Evolutionary conservation across 306 rosid genomes (phyloP).

Genomic region (Malus asiatica): DNA sequence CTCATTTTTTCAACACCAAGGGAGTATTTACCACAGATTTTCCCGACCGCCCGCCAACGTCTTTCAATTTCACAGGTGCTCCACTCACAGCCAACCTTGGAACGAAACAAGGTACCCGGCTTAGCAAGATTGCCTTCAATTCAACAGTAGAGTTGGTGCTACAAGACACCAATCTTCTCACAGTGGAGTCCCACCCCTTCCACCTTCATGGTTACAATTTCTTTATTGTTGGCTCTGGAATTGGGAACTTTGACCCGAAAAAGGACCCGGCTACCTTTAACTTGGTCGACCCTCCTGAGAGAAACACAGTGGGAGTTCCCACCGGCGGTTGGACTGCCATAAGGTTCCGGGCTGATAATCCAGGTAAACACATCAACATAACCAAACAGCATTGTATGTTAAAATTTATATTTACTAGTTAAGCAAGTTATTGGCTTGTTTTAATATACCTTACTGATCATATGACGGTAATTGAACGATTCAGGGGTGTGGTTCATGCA

Average conservation of each 20-base stretch:
- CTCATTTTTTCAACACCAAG: slow-evolving; percentile 25
- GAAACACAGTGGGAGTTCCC: slow-evolving; percentile 34
- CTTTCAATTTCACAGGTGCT: slow-evolving; percentile 32
- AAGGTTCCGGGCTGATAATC: slow-evolving; percentile 34
- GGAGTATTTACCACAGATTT: slow-evolving; percentile 30
- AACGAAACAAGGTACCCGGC: slow-evolving; percentile 19
- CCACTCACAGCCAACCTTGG: slow-evolving; percentile 29
- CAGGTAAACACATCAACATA: slow-evolving; percentile 8
- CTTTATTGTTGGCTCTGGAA: slow-evolving; percentile 26
- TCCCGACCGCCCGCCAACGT: slow-evolving; percentile 25
- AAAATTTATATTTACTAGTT: neutral
- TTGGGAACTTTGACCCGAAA: slow-evolving; percentile 24
- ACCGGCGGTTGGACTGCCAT: slow-evolving; percentile 35
- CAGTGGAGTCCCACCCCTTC: slow-evolving; percentile 33
- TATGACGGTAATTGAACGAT: neutral
- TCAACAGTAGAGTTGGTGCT: slow-evolving; percentile 31
- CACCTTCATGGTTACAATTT: slow-evolving; percentile 36
- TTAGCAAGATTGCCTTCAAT: slow-evolving; percentile 25
- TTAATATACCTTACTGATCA: neutral
- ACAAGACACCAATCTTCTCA: slow-evolving; percentile 28
- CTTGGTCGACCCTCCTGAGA: slow-evolving; percentile 27
- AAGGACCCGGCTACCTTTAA: slow-evolving; percentile 20
- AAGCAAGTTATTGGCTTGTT: neutral
- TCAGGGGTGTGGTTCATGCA: slow-evolving; percentile 37
- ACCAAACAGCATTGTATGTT: neutral